phyloP scores from a whole-genome alignment of 441 rosid genomes.

The Pelargonium citronellum region DNA sequence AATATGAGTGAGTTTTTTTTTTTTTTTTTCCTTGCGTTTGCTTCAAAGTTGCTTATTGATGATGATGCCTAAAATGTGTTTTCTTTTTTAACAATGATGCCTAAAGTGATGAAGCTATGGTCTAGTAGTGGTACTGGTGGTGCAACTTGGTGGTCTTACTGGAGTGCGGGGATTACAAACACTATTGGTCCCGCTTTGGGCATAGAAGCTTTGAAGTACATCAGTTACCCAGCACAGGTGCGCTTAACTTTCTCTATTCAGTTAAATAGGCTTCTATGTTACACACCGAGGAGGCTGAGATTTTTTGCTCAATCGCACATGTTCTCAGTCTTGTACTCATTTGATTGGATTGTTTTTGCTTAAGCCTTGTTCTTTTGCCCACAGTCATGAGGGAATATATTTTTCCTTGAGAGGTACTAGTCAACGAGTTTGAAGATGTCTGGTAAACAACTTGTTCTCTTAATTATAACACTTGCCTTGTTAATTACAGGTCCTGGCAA shows the following conservation, averaged over 20 bases:
- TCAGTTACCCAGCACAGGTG: constrained; percentile 96
- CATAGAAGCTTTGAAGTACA: constrained; percentile 92
- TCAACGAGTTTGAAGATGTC: background rate
- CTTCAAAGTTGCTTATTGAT: background rate
- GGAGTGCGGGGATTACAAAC: constrained; percentile 97
- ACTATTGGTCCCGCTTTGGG: constrained; percentile 98
- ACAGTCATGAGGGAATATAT: background rate
- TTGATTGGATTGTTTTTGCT: too few species aligned
- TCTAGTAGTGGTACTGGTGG: constrained; percentile 48
- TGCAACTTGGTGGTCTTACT: constrained; percentile 89
- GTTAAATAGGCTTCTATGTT: background rate
- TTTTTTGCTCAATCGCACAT: too few species aligned
- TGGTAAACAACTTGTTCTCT: background rate
- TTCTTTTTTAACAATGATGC: too few species aligned
- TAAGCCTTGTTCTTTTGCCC: too few species aligned
- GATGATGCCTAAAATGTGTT: background rate
- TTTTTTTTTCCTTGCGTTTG: background rate
- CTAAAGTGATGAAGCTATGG: constrained; percentile 94
- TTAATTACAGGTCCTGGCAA: constrained; percentile 66
- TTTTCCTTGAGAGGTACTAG: background rate
- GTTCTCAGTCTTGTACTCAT: too few species aligned
- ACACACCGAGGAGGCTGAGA: too few species aligned
- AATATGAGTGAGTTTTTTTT: constrained; percentile 55
- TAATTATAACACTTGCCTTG: background rate
- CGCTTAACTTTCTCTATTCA: constrained; percentile 9